Base-by-base conservation (phyloP, 768 basidiomycete genomes). In the Suillus discolor region DNA sequence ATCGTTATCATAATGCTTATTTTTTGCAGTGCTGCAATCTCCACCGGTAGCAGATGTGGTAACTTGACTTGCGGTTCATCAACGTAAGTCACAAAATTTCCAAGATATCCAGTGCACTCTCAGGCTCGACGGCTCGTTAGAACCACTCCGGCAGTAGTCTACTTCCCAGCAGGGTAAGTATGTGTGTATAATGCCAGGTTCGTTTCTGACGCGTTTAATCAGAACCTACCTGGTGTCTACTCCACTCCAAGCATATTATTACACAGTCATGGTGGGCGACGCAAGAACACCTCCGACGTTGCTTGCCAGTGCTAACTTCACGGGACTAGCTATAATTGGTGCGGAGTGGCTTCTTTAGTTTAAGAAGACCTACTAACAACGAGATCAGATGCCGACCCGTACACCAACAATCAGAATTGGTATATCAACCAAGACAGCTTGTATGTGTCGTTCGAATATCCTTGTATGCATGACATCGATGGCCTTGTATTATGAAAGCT, bases 301-400 rank as follows among this genome's bases (percentile, higher is more conserved):
- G 31, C 66, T 75, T 23, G 79, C 79, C 39, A 67, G 71, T 34
- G 31, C 73, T 0, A 69, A 68, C 59, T 80, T 79, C 66, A 67
- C 20, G 16, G 79, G 79, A 20, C 69, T 73, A 2, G 77, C 75
- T 28, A 71, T 79, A 18, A 78, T 79, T 62, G 78, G 75, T 75
- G 45, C 36, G 69, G 64, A 9, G 9, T 11, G 45, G 36, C n/a
- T 15, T 15, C 18, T 18, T 13, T 23, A 20, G 9, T 13, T 3
- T 15, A 7, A 41, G 1, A 36, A 44, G 36, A n/a, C 57, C 8
- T 66, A 5, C 3, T 9, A 16, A 28, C 13, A 16, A 57, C 44
- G 63, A n/a, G 6, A 6, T 23, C n/a, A 89, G 89, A 91, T 72
- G 89, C 86, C 8, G 85, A 91, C 74, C 90, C 89, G 25, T 91